Conservation (phyloP, 169 alveolate species). For the Plasmodium relictum region DNA sequence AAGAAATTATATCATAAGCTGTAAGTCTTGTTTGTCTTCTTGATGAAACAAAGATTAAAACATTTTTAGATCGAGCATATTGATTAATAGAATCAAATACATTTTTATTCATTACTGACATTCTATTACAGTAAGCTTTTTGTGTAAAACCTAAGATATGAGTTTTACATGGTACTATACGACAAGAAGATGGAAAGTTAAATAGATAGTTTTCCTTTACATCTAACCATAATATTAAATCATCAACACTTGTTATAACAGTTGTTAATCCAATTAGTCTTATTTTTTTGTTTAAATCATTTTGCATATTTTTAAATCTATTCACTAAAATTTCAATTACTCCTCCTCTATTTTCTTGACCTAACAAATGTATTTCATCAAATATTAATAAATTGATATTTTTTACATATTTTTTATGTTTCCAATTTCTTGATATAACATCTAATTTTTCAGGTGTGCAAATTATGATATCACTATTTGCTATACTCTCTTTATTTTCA, state of each 20-base stretch:
- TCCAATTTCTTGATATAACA: constrained; percentile 99
- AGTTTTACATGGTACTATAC: constrained; percentile 99
- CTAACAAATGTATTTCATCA: constrained; percentile 99
- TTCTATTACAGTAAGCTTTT: constrained; percentile 86
- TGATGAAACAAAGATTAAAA: constrained; percentile 97
- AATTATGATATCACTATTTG: constrained; percentile 93
- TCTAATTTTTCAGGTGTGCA: constrained; percentile 99
- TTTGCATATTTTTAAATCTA: constrained; percentile 96
- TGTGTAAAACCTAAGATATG: constrained; percentile 95
- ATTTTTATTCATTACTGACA: constrained; percentile 82
- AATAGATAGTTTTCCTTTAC: constrained; percentile 95
- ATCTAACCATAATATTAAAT: constrained; percentile 98
- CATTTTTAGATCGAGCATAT: constrained; percentile 92
- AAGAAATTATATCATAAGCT: constrained; percentile 90
- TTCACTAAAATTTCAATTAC: constrained; percentile 98
- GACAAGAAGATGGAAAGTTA: constrained; percentile 98
- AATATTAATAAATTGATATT: constrained; percentile 95
- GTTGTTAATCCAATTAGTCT: constrained; percentile 98
- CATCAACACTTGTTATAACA: constrained; percentile 98
- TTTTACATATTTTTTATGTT: constrained; percentile 94
- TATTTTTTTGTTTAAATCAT: constrained; percentile 89
- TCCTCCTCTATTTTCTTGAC: constrained; percentile 97
- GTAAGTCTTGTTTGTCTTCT: constrained; percentile 99
- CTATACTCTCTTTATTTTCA: constrained; percentile 91
- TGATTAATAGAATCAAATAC: constrained; percentile 81